Base-by-base conservation (phyloP, 1,284 basidiomycete genomes). In the Stereum hirsutum region DNA sequence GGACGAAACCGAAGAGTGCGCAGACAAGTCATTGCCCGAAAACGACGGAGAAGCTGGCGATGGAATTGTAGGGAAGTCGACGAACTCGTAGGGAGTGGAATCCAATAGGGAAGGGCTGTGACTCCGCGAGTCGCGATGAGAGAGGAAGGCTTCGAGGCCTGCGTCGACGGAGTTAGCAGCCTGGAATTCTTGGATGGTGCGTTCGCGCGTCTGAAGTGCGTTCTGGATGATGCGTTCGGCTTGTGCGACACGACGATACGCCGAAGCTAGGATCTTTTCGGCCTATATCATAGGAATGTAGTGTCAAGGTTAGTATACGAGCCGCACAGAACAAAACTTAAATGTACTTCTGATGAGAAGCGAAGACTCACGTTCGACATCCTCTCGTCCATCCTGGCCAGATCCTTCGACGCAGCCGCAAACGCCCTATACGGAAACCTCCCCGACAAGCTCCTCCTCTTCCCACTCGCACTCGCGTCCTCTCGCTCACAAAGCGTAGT, bases 351-450 rank as follows among this genome's bases (percentile, higher is more conserved):
- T n/a, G n/a, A n/a, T n/a, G n/a, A n/a, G n/a, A n/a, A n/a, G n/a
- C n/a, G 2, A 12, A 10, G 8, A 50, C 60, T 32, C 47, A 74
- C 72, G 38, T 64, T 58, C 33, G 61, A 56, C 43, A 76, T 61
- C 46, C 61, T 67, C n/a, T 72, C 65, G 32, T 70, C 65, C 34
- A 81, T 75, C 32, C 62, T 62, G 11, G 63, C 63, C 17, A 84
- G 55, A 52, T 83, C 81, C 33, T 70, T 69, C 44, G 65, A 65
- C 3, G 72, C 75, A 6, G 69, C 66, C 37, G 64, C 65, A 19
- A 84, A 57, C 15, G 74, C 65, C 28, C 65, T 54, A 28, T 69
- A 63, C 12, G 64, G 64, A 1, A 66, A 64, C 66, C 60, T 4
- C 54, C 52, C 20, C 43, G 46, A 41, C 33, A 12, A 32, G 42